These are phyloP conservation scores for Zygosaccharomyces kombuchaensis DNA, from an alignment of 805 yeast species.

Conservation along the genomic window DNA sequence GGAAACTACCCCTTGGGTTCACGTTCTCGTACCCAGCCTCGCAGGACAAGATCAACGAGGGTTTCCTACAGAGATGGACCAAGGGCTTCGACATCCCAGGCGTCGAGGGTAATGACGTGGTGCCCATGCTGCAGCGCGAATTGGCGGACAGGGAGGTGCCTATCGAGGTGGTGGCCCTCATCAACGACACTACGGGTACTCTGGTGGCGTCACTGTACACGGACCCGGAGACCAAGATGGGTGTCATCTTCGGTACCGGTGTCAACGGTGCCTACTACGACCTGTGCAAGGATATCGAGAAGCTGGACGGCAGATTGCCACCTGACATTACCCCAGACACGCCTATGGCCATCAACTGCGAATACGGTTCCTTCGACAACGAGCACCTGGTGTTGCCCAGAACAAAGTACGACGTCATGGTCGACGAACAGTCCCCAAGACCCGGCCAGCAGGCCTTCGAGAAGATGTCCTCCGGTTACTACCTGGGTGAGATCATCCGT, in stretches of 20 bases:
- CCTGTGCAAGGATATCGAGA: conserved; percentile 64
- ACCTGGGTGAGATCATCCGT: conserved; percentile 88
- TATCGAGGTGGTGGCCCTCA: conserved; percentile 82
- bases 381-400: conserved; percentile 82
- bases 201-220: conserved; percentile 92
- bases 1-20: conserved; percentile 78
- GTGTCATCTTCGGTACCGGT: conserved; percentile 95
- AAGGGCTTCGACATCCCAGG: conserved; percentile 92
- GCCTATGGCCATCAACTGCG: conserved; percentile 96
- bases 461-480: conserved; percentile 96
- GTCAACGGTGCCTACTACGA: conserved; percentile 97
- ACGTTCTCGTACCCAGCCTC: conserved; percentile 90
- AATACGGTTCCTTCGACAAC: conserved; percentile 96
- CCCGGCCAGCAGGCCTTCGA: conserved; percentile 95
- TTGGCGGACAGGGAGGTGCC: conserved; percentile 63
- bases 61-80: conserved; percentile 92
- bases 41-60: conserved; percentile 78
- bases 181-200: conserved; percentile 97
- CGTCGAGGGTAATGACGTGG: conserved; percentile 93
- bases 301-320: conserved; percentile 66
- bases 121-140: conserved; percentile 80
- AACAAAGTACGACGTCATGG: conserved; percentile 76
- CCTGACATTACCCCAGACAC: conserved; percentile 58
- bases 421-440: conserved; percentile 86
- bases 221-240: conserved; percentile 86